Evolutionary conservation across 2,329 filamentous ascomycete species (phyloP).

Genomic region (Colletotrichum ledebouriae): DNA sequence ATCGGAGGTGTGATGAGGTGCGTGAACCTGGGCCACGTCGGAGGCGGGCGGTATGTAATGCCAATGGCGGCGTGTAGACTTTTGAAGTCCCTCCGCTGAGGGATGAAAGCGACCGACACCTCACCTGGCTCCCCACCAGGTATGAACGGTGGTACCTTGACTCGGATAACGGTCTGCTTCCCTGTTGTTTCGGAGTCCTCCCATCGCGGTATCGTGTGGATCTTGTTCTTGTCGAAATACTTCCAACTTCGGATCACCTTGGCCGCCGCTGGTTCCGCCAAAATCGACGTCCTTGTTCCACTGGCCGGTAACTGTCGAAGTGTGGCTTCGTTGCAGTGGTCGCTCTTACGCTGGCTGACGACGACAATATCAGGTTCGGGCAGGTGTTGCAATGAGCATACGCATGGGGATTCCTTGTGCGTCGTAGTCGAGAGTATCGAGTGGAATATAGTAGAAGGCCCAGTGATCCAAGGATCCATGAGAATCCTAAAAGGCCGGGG

Average conservation of each 20-base stretch:
- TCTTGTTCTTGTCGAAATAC: constrained; percentile 70
- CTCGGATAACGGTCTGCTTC: constrained; percentile 53
- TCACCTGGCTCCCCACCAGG: constrained; percentile 71
- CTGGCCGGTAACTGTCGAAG: constrained; percentile 71
- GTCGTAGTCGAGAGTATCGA: constrained; percentile 71
- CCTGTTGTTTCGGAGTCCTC: constrained; percentile 54
- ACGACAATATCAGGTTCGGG: constrained; percentile 61
- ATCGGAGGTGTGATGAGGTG: constrained; percentile 31
- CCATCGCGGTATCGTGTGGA: constrained; percentile 62
- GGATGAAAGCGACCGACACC: constrained; percentile 77
- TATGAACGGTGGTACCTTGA: constrained; percentile 67
- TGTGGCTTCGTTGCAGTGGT: constrained; percentile 79
- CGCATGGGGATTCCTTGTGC: constrained; percentile 67
- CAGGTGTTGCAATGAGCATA: constrained; percentile 63
- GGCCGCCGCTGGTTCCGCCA: constrained; percentile 75
- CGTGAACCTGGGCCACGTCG: constrained; percentile 45
- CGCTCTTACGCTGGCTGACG: constrained; percentile 64
- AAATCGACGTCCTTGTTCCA: constrained; percentile 69
- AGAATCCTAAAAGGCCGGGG: constrained; percentile 74
- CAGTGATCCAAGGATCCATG: constrained; percentile 78
- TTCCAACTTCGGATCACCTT: constrained; percentile 76
- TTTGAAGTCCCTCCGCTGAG: constrained; percentile 70
- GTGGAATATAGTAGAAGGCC: constrained; percentile 71
- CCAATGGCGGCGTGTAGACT: constrained; percentile 76
- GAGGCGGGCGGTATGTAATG: constrained; percentile 77